Conservation (phyloP, 257 asterid genomes). For the Primulina eburnea region DNA sequence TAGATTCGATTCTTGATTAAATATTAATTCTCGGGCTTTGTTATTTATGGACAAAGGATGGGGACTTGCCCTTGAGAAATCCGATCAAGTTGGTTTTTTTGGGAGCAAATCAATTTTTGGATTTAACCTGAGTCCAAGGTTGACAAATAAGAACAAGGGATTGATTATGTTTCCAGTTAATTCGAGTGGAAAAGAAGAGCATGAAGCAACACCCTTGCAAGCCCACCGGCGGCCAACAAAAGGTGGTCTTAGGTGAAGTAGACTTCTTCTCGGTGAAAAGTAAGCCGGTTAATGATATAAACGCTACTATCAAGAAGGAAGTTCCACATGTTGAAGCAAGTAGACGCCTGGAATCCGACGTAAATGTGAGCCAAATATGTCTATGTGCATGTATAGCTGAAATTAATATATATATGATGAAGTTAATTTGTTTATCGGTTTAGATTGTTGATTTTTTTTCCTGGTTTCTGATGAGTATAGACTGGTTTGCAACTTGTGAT, state of each 20-base stretch:
- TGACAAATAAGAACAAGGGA: constrained; percentile 31
- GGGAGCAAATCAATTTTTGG: constrained; percentile 51
- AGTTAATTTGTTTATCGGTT: background rate
- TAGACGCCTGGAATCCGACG: constrained; percentile 25
- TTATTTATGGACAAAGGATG: constrained; percentile 81
- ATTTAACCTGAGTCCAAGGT: constrained; percentile 48
- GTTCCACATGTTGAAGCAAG: constrained; percentile 27
- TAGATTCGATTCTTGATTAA: background rate
- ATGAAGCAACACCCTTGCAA: constrained; percentile 2
- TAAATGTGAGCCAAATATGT: constrained; percentile 52
- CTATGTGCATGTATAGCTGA: too few species aligned
- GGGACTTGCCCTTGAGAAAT: constrained; percentile 63
- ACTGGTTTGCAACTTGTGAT: constrained; percentile 89
- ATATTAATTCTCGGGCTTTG: background rate
- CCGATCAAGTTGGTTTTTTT: constrained; percentile 53
- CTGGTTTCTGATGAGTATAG: constrained; percentile 29
- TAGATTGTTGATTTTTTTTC: background rate
- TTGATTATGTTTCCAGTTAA: constrained; percentile 40
- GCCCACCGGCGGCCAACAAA: constrained; percentile 28
- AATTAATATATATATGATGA: background rate
- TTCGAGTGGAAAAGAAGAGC: constrained; percentile 38
- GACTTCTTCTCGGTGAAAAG: constrained; percentile 73
- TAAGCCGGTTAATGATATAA: constrained; percentile 15
- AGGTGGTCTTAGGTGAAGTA: constrained; percentile 50
- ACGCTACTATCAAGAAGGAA: constrained; percentile 48